Evolutionary conservation across 495 filamentous ascomycete genomes (phyloP), one percentile per base, ranked within the genome.

Genomic region (Daldinia caldariorum): DNA sequence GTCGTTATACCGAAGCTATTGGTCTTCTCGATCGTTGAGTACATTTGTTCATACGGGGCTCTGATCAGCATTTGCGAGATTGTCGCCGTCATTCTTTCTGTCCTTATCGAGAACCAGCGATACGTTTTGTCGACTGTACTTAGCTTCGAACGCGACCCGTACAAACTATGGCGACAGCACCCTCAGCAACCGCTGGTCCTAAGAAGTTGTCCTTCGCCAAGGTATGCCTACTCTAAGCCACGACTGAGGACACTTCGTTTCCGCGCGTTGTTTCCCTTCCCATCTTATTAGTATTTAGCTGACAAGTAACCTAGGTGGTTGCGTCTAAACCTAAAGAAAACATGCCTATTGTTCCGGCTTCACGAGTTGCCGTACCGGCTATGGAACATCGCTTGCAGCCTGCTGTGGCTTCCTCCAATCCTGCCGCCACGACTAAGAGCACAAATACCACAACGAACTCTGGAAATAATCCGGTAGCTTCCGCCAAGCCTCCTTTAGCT

Each of bases 171-270:
- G 78, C 79, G 67, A 82, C 80, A 45, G 74, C 74, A 31, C 77
- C 75, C 47, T 69, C 78, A 63, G 69, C 78, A 66, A 61, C 79
- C 53, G 73, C 79, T 71, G 84, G 80, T 54, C 74, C 75, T 54
- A 80, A 79, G 63, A 84, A 82, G 74, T 72, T 83, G 69, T 85
- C 85, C 22, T 87, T 87, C 75, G 85, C 85, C 74, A 89, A 88
- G 83, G 88, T 88, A 79, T 54, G 81, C 78, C 16, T n/a, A 13
- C 29, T 41, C 68, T 32, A 57, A 13, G 31, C 49, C 14, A 13
- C 16, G 20, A 12, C 20, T 41, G 8, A 54, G 34, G 20, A 41
- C 3, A 10, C 31, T 64, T 22, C 22, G 34, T 13, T 20, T 29
- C 35, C 8, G 55, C 59, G 47, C 49, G 50, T 58, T 22, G 3